Evolutionary conservation across 2,329 filamentous ascomycete species (phyloP).

Genomic region (Ceratocystis albifundus): DNA sequence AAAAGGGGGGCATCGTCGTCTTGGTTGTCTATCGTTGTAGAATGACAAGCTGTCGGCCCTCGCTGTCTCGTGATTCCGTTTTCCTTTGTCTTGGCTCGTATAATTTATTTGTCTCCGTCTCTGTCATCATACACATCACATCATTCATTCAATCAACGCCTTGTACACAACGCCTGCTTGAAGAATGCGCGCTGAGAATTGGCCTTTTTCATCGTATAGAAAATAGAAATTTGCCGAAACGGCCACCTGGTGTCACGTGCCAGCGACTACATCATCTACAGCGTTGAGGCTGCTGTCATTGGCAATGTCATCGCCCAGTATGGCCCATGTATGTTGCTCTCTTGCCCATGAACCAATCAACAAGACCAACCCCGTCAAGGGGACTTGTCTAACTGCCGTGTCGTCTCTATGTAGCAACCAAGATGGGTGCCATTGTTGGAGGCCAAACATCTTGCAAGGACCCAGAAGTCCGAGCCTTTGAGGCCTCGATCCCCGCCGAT

Average conservation of each 20-base stretch:
- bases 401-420: slow-evolving; percentile 56
- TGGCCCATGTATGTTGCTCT: slow-evolving; percentile 62
- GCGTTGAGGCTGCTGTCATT: slow-evolving; percentile 87
- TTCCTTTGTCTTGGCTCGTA: slow-evolving; percentile 15
- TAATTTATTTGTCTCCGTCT: slow-evolving; percentile 23
- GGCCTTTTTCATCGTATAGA: slow-evolving; percentile 40
- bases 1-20: background rate
- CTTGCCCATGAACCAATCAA: slow-evolving; percentile 21
- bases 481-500: slow-evolving; percentile 73
- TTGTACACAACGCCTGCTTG: slow-evolving; percentile 19
- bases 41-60: slow-evolving; percentile 24
- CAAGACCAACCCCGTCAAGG: slow-evolving; percentile 18
- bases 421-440: slow-evolving; percentile 86
- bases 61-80: slow-evolving; percentile 27
- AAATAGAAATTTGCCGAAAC: slow-evolving; percentile 81
- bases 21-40: slow-evolving; percentile 22
- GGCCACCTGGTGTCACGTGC: slow-evolving; percentile 89
- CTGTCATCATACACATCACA: slow-evolving; percentile 19
- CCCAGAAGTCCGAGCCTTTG: slow-evolving; percentile 88
- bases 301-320: slow-evolving; percentile 76
- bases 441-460: slow-evolving; percentile 98
- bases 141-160: background rate
- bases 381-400: background rate
- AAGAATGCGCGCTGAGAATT: slow-evolving; percentile 37
- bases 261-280: slow-evolving; percentile 99